These are phyloP conservation scores for Phytophthora crassamura DNA, from an alignment of 352 stramenopile genomes.

Conservation along the genomic window DNA sequence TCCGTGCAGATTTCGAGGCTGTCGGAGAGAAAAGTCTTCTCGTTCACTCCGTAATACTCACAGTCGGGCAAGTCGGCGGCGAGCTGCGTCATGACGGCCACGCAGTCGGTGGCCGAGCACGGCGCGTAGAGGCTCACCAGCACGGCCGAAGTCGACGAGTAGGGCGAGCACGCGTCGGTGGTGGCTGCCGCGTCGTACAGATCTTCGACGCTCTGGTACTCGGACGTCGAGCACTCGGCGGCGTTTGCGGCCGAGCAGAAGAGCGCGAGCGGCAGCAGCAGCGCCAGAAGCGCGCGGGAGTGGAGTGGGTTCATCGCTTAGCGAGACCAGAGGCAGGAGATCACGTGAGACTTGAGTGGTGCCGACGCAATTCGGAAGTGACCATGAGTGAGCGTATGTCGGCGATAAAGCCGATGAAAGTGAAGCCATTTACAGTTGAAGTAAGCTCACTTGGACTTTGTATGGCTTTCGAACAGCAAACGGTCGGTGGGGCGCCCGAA, in stretches of 20 bases:
- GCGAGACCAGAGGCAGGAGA: background rate
- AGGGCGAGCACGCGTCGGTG: conserved; percentile 18
- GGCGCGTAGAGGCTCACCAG: conserved; percentile 22
- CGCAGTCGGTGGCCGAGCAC: conserved; percentile 24
- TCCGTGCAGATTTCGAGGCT: conserved; percentile 17
- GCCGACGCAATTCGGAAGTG: conserved; percentile 3
- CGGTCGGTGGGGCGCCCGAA: background rate
- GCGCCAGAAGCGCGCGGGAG: background rate
- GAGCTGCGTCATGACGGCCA: conserved; percentile 19
- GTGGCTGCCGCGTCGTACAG: conserved; percentile 18
- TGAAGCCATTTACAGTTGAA: conserved; percentile 11
- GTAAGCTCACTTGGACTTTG: conserved; percentile 3
- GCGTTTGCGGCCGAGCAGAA: conserved; percentile 1
- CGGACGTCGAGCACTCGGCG: conserved; percentile 21
- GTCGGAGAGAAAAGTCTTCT: conserved; percentile 31
- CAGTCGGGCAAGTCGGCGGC: conserved; percentile 22
- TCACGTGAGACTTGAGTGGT: conserved; percentile 3
- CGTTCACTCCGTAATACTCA: conserved; percentile 28
- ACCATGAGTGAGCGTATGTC: conserved; percentile 1
- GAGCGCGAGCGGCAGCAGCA: background rate
- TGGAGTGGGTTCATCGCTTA: background rate
- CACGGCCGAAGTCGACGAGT: conserved; percentile 12
- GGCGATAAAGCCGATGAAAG: conserved; percentile 1
- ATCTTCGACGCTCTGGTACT: conserved; percentile 8
- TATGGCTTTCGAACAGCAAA: conserved; percentile 7